phyloP scores from a whole-genome alignment of 768 basidiomycete species.

The Tylopilus sp. region DNA sequence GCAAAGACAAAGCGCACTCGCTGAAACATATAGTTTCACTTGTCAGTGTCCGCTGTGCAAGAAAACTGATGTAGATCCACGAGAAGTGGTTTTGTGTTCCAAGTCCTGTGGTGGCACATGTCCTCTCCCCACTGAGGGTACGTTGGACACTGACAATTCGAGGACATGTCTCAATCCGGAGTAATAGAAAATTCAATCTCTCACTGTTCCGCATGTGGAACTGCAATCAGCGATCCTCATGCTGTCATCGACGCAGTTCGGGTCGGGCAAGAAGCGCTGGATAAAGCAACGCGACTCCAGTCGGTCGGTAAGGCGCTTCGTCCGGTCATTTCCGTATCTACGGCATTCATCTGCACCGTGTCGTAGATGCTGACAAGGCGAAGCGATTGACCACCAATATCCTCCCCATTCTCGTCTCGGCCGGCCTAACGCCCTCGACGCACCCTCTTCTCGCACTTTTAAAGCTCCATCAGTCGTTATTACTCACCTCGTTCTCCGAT shows the following conservation, averaged over 20 bases:
- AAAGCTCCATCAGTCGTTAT: conserved; percentile 68
- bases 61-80: conserved; percentile 47
- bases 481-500: conserved; percentile 48
- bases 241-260: conserved; percentile 60
- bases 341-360: background rate
- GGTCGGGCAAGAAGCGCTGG: conserved; percentile 70
- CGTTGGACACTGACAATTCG: background rate
- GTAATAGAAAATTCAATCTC: conserved; percentile 45
- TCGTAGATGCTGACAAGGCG: conserved; percentile 55
- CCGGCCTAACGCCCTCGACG: conserved; percentile 57
- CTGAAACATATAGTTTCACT: conserved; percentile 73
- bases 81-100: conserved; percentile 69
- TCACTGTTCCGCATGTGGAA: conserved; percentile 55
- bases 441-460: conserved; percentile 77
- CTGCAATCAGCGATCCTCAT: conserved; percentile 45
- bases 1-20: conserved; percentile 53
- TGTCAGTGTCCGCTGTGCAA: conserved; percentile 68
- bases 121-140: conserved; percentile 60
- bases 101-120: conserved; percentile 65
- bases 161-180: background rate
- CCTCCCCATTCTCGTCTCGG: conserved; percentile 58
- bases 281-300: conserved; percentile 66
- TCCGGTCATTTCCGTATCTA: background rate
- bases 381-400: conserved; percentile 60
- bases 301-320: conserved; percentile 43